A percentile compares a stretch with the other conserved stretches of the same genome.
These are phyloP conservation scores for Fonsecaea monophora DNA, from an alignment of 2,329 filamentous ascomycete genomes.

Conservation along the genomic window DNA sequence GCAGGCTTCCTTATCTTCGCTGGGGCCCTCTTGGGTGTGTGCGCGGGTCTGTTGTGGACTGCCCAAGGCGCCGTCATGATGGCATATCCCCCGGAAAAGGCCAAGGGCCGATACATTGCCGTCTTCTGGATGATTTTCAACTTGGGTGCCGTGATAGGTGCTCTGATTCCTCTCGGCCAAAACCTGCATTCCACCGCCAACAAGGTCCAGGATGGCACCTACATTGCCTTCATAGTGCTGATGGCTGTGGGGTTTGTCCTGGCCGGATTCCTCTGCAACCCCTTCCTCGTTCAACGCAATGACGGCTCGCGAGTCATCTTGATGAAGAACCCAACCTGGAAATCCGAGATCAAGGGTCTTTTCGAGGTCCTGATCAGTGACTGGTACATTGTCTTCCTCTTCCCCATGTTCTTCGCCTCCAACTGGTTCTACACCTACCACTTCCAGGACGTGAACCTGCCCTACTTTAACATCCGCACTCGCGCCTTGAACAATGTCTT, in stretches of 20 bases:
- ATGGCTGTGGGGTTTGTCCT: constrained; percentile 75
- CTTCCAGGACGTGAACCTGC: constrained; percentile 74
- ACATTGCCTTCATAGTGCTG: constrained; percentile 84
- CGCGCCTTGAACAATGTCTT: constrained; percentile 77
- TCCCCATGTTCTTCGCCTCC: constrained; percentile 81
- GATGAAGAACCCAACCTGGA: constrained; percentile 91
- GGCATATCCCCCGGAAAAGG: constrained; percentile 76
- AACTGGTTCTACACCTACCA: constrained; percentile 85
- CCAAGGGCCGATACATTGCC: constrained; percentile 82
- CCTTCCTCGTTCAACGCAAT: constrained; percentile 70
- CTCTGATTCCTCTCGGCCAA: constrained; percentile 59
- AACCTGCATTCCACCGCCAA: constrained; percentile 52
- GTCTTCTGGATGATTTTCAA: constrained; percentile 93
- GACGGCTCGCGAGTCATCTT: constrained; percentile 82
- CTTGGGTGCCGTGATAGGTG: constrained; percentile 79
- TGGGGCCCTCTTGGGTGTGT: constrained; percentile 49
- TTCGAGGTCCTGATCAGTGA: constrained; percentile 74
- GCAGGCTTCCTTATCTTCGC: constrained; percentile 50
- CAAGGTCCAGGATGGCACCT: constrained; percentile 73
- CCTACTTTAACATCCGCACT: constrained; percentile 75
- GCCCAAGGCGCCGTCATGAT: constrained; percentile 60
- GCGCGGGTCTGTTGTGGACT: constrained; percentile 51
- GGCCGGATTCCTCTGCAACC: constrained; percentile 69
- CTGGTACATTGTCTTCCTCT: constrained; percentile 75
- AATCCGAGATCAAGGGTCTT: constrained; percentile 77